Percentiles rank a stretch among this genome's conserved stretches.
Evolutionary conservation across 2,329 filamentous ascomycete species (phyloP).

Genomic region (Metarhizium sp.): DNA sequence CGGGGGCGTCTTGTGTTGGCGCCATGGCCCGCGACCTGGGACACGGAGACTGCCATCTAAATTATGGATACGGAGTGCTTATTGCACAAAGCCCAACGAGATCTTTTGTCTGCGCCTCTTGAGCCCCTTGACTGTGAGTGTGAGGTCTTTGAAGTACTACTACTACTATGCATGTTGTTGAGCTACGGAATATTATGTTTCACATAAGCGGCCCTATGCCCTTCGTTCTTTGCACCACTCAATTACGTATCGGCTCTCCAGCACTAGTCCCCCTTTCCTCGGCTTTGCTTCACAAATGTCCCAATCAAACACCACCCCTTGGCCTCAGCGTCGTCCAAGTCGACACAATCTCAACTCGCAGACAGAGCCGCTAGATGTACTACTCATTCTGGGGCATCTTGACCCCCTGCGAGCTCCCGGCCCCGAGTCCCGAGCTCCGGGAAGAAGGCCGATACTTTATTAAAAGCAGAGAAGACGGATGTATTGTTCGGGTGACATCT

Average conservation of each 20-base stretch:
- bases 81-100: not conserved
- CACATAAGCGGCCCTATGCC: not conserved
- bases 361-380: constrained; percentile 2
- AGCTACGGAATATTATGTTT: not conserved
- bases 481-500: too few species aligned
- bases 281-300: not conserved
- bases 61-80: not conserved
- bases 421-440: not conserved
- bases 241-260: too few species aligned
- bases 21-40: not conserved
- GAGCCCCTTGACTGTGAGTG: not conserved
- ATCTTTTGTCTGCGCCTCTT: not conserved
- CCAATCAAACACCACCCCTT: not conserved
- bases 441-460: not conserved
- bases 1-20: not conserved
- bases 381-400: constrained; percentile 2
- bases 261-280: not conserved
- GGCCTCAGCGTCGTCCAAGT: not conserved
- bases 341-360: constrained; percentile 4
- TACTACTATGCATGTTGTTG: not conserved
- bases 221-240: not conserved
- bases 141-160: not conserved
- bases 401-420: not conserved
- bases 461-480: too few species aligned
- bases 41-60: not conserved